Conservation (phyloP, 148 eudicot species). For the Cornus kousa region DNA sequence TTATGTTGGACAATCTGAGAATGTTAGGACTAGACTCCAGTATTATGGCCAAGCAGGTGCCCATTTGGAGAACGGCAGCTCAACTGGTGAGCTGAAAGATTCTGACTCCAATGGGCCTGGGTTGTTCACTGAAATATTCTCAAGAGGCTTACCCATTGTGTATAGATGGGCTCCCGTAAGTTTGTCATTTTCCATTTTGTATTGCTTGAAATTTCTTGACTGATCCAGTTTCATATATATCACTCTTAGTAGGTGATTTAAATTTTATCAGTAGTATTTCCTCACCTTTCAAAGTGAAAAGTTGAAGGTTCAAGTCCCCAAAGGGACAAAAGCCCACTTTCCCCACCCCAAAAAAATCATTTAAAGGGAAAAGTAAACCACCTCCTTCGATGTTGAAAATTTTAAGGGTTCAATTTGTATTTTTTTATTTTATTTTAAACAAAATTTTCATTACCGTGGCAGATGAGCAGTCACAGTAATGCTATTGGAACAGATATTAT, state of each 20-base stretch:
- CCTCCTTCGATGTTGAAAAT: background rate
- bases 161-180: constrained; percentile 94
- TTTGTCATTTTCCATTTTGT: background rate
- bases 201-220: constrained; percentile 1
- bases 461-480: background rate
- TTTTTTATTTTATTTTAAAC: background rate
- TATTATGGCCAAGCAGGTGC: constrained; percentile 76
- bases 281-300: too few species aligned
- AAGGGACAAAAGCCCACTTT: too few species aligned
- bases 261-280: background rate
- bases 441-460: background rate
- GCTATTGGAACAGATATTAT: background rate
- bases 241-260: background rate
- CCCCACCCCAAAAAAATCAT: too few species aligned
- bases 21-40: constrained; percentile 76
- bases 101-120: constrained; percentile 28
- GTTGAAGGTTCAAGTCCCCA: too few species aligned
- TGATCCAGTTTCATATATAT: background rate
- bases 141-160: constrained; percentile 57
- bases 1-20: constrained; percentile 86
- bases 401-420: too few species aligned
- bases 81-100: constrained; percentile 19
- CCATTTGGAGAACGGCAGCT: constrained; percentile 63
- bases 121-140: constrained; percentile 57
- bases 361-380: background rate